These are phyloP conservation scores for Lagerstroemia speciosa DNA, from an alignment of 345 rosid species.

Conservation along the genomic window DNA sequence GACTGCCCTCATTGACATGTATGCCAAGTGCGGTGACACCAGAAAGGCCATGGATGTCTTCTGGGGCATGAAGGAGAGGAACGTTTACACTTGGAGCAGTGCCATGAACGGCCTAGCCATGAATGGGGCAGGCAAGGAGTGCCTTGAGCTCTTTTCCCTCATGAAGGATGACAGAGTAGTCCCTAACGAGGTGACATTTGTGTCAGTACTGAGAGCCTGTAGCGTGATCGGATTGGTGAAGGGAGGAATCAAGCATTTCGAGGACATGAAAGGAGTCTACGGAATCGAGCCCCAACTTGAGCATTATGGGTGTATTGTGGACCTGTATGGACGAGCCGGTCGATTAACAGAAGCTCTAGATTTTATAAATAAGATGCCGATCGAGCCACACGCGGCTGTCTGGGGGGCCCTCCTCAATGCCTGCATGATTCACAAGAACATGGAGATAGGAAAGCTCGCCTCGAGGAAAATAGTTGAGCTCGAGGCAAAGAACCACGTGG, in stretches of 20 bases:
- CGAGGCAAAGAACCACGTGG: conserved; percentile 40
- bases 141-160: conserved; percentile 41
- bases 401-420: conserved; percentile 71
- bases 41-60: conserved; percentile 47
- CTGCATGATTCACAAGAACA: conserved; percentile 42
- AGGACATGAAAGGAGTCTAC: conserved; percentile 37
- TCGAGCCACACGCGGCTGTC: conserved; percentile 50
- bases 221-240: conserved; percentile 43
- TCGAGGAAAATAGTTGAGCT: conserved; percentile 43
- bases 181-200: conserved; percentile 48
- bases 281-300: conserved; percentile 45
- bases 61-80: conserved; percentile 41
- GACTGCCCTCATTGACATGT: conserved; percentile 53
- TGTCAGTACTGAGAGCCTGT: conserved; percentile 51
- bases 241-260: conserved; percentile 40
- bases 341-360: conserved; percentile 34
- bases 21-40: conserved; percentile 51
- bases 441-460: conserved; percentile 42
- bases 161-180: conserved; percentile 34
- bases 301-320: conserved; percentile 74
- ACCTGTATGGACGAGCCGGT: conserved; percentile 51
- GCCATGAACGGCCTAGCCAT: conserved; percentile 50
- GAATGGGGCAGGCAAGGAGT: conserved; percentile 38
- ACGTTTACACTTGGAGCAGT: conserved; percentile 55
- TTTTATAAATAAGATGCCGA: conserved; percentile 40